phyloP scores from a whole-genome alignment of 208 protist genomes.

The Acanthamoeba royreba region DNA sequence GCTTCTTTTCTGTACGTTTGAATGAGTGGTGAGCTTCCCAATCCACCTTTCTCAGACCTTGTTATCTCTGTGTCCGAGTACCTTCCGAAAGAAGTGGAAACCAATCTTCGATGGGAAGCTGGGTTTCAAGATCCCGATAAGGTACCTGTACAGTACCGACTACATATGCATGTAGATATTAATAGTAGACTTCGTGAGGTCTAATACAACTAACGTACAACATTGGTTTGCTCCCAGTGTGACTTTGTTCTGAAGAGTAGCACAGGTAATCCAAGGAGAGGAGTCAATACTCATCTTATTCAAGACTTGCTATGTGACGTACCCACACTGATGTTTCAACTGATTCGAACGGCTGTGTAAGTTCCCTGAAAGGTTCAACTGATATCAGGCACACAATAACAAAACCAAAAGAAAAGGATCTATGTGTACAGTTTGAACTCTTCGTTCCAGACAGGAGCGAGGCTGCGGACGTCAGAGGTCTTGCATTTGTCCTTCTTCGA shows the following conservation, averaged over 20 bases:
- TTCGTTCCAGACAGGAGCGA: background rate
- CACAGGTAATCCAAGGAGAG: background rate
- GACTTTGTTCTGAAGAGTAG: background rate
- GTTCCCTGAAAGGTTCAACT: background rate
- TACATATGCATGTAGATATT: background rate
- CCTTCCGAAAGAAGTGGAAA: background rate
- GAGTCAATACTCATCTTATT: background rate
- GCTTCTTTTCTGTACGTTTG: background rate
- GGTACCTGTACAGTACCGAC: background rate
- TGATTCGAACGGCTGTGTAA: background rate
- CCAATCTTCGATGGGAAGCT: background rate
- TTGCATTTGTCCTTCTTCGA: constrained; percentile 1
- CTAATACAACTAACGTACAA: background rate
- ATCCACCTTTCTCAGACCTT: too few relatives aligned
- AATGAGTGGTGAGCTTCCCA: too few relatives aligned
- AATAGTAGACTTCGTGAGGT: background rate
- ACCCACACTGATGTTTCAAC: background rate
- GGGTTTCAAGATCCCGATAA: background rate
- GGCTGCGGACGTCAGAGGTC: background rate
- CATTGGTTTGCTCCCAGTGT: background rate
- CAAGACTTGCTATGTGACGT: background rate
- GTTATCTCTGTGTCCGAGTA: background rate
- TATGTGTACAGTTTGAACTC: background rate
- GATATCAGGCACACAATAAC: background rate
- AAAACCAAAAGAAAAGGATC: background rate